phyloP scores from a whole-genome alignment of 495 filamentous ascomycete genomes.

The Filosporella fistucella region DNA sequence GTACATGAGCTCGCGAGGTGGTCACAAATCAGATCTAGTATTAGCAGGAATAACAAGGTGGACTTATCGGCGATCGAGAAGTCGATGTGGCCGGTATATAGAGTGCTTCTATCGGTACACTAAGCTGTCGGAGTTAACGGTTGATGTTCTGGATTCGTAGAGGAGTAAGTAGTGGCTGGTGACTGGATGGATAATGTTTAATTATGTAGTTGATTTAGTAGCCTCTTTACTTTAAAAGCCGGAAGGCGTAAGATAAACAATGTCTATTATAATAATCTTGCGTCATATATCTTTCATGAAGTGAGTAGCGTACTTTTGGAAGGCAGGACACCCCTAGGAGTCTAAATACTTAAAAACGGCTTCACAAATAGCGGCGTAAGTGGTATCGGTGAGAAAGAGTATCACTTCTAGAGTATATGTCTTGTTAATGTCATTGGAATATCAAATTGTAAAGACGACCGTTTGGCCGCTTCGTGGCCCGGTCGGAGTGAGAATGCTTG shows the following conservation, averaged over 20 bases:
- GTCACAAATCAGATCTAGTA: conserved; percentile 12
- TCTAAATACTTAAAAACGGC: too few relatives aligned
- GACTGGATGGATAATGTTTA: background rate
- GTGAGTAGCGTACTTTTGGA: too few relatives aligned
- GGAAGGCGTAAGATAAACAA: background rate
- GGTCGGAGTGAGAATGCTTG: too few relatives aligned
- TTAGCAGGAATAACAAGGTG: conserved; percentile 14
- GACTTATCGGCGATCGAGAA: conserved; percentile 14
- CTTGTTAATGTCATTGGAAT: too few relatives aligned
- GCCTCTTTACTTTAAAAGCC: background rate
- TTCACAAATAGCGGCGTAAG: too few relatives aligned
- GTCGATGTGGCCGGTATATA: conserved; percentile 9
- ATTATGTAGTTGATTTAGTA: background rate
- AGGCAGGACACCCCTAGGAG: too few relatives aligned
- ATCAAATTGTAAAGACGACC: too few relatives aligned
- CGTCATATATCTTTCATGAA: too few relatives aligned
- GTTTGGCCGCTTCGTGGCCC: too few relatives aligned
- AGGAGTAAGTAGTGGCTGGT: background rate
- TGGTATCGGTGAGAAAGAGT: too few relatives aligned
- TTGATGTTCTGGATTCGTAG: conserved; percentile 11
- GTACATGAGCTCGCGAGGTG: too few relatives aligned
- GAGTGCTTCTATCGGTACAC: conserved; percentile 17
- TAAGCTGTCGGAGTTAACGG: conserved; percentile 16
- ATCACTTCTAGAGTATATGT: too few relatives aligned
- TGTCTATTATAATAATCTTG: background rate